Evolutionary conservation across 768 basidiomycete species (phyloP).

Genomic region (Psilocybe sp.): DNA sequence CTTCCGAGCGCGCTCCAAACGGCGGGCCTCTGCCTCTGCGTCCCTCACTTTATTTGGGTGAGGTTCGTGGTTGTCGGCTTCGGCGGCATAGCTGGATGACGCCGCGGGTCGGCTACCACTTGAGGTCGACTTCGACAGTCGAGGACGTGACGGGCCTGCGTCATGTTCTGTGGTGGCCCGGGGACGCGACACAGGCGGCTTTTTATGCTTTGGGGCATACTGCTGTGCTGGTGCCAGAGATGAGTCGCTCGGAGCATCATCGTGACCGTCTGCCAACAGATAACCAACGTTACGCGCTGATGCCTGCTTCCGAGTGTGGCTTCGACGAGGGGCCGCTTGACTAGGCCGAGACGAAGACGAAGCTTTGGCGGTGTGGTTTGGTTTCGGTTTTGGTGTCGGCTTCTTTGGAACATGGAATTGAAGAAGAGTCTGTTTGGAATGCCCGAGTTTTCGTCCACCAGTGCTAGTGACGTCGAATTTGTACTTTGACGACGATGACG

Average conservation of each 20-base stretch:
- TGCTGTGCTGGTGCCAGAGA: too few species aligned
- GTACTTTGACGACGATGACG: slow-evolving; percentile 5
- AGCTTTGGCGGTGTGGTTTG: background rate
- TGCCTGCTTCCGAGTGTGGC: slow-evolving; percentile 19
- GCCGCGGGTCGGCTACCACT: too few species aligned
- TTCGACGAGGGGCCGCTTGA: background rate
- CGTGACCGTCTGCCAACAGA: too few species aligned
- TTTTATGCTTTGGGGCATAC: too few species aligned
- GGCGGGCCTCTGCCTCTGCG: slow-evolving; percentile 15
- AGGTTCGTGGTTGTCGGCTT: background rate
- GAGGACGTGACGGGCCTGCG: too few species aligned
- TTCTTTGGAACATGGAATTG: slow-evolving; percentile 23
- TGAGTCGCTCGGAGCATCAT: too few species aligned
- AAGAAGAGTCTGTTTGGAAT: slow-evolving; percentile 37
- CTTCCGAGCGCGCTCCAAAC: slow-evolving; percentile 4
- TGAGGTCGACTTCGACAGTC: too few species aligned
- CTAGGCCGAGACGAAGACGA: background rate
- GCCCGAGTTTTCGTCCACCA: slow-evolving; percentile 31
- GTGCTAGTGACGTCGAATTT: slow-evolving; percentile 36
- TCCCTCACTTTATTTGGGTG: slow-evolving; percentile 18
- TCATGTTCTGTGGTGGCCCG: too few species aligned
- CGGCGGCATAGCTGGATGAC: background rate
- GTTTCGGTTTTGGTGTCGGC: slow-evolving; percentile 4
- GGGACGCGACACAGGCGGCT: too few species aligned
- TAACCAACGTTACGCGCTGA: too few species aligned